A percentile compares a stretch with the other conserved stretches of the same genome.
phyloP scores from a whole-genome alignment of 306 rosid genomes.

The Gynostemma pentaphyllum region DNA sequence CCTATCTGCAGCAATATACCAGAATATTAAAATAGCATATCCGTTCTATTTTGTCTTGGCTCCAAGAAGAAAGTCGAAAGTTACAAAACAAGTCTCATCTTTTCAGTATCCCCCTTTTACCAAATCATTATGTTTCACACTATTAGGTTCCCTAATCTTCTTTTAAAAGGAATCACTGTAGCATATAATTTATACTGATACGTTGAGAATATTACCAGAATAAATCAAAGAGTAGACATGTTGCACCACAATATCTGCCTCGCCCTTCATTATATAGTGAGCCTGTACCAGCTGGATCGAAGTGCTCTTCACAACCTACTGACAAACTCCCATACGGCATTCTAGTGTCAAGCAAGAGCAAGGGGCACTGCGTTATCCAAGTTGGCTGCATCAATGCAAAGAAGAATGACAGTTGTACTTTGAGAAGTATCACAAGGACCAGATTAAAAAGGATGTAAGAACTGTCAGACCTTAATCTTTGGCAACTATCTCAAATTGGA shows the following conservation, averaged over 20 bases:
- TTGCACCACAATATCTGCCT: conserved; percentile 70
- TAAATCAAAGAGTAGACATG: conserved; percentile 56
- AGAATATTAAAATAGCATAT: not conserved
- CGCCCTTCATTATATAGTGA: conserved; percentile 78
- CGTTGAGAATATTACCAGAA: conserved; percentile 35
- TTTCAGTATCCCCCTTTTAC: not conserved
- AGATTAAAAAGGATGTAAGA: not conserved
- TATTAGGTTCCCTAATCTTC: not conserved
- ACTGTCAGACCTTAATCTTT: not conserved
- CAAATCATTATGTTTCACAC: not conserved
- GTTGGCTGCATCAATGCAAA: conserved; percentile 38
- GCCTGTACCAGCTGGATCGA: conserved; percentile 83
- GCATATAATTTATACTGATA: not conserved
- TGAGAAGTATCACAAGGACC: not conserved
- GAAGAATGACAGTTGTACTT: conserved; percentile 8
- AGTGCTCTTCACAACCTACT: conserved; percentile 63
- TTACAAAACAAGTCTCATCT: not conserved
- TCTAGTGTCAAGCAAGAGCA: conserved; percentile 73
- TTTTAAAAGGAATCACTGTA: not conserved
- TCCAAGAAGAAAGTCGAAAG: not conserved
- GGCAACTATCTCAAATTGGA: not conserved
- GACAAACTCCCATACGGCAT: conserved; percentile 77
- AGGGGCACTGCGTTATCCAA: conserved; percentile 82
- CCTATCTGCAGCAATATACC: not conserved
- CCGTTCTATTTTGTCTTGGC: not conserved